phyloP scores from a whole-genome alignment of 2,329 filamentous ascomycete genomes.

The Colletotrichum sp. region DNA sequence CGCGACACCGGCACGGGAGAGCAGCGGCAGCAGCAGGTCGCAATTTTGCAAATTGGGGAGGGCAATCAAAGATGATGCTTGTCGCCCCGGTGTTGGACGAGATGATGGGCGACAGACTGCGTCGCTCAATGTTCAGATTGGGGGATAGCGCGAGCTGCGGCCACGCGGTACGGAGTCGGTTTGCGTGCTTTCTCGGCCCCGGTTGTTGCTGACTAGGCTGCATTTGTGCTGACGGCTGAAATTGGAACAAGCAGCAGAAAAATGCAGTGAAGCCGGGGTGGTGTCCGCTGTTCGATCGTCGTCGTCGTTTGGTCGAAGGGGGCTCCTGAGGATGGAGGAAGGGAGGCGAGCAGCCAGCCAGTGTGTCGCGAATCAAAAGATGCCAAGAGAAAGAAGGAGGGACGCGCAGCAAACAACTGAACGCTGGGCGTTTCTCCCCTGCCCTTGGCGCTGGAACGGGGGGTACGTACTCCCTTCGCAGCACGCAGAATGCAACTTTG shows the following conservation, averaged over 20 bases:
- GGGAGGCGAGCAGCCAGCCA: background rate
- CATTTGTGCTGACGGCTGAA: background rate
- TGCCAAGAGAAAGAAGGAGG: background rate
- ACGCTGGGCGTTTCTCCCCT: background rate
- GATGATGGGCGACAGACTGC: background rate
- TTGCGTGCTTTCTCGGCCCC: background rate
- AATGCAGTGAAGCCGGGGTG: background rate
- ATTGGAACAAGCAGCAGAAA: slow-evolving; percentile 1
- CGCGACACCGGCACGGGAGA: background rate
- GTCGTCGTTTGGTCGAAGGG: background rate
- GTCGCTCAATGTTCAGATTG: background rate
- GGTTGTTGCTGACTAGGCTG: background rate
- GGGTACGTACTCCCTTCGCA: background rate
- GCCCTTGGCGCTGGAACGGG: background rate
- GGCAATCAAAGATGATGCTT: slow-evolving; percentile 7
- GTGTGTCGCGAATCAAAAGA: background rate
- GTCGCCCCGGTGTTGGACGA: background rate
- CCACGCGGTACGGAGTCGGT: background rate
- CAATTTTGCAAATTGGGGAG: slow-evolving; percentile 8
- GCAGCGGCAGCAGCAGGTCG: background rate
- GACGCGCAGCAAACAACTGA: background rate
- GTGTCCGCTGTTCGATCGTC: background rate
- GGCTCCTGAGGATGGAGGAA: background rate
- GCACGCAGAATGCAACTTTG: background rate
- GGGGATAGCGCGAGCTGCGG: background rate